A percentile compares a stretch with the other conserved stretches of the same genome.
These are phyloP conservation scores for Didymella keratinophila DNA, from an alignment of 2,329 filamentous ascomycete species.

Conservation along the genomic window DNA sequence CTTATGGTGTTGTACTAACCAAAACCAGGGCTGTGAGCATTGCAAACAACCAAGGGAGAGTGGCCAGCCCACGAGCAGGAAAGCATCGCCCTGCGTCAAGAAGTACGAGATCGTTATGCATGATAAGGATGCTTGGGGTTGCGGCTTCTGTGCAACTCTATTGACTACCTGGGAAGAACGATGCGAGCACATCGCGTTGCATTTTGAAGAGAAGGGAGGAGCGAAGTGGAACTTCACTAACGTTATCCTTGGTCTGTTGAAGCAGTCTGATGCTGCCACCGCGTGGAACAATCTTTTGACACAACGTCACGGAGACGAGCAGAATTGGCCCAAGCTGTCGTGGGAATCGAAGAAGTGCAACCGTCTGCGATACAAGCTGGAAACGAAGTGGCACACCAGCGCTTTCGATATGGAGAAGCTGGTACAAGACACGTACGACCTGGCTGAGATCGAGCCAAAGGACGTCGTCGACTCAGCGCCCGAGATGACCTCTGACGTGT, in stretches of 20 bases:
- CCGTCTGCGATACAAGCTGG: constrained; percentile 69
- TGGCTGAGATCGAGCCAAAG: constrained; percentile 52
- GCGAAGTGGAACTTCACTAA: constrained; percentile 74
- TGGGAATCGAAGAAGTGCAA: constrained; percentile 72
- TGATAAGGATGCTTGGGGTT: constrained; percentile 73
- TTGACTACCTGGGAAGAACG: constrained; percentile 70
- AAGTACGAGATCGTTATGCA: constrained; percentile 57
- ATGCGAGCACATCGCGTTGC: constrained; percentile 72
- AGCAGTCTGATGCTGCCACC: constrained; percentile 68
- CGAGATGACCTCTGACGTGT: constrained; percentile 35
- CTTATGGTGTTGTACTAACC: constrained; percentile 24
- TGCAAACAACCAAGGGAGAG: constrained; percentile 69
- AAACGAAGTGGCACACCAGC: constrained; percentile 68
- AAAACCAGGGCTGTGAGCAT: constrained; percentile 61
- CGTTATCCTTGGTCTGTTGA: constrained; percentile 72
- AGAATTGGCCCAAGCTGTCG: constrained; percentile 53
- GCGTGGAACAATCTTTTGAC: constrained; percentile 68
- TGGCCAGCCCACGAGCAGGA: constrained; percentile 62
- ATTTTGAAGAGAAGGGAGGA: constrained; percentile 69
- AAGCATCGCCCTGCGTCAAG: constrained; percentile 53
- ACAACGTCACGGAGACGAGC: constrained; percentile 63
- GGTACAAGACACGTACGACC: constrained; percentile 65
- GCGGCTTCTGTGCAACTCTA: constrained; percentile 71
- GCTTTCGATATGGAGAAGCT: constrained; percentile 63
- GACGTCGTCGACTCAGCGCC: constrained; percentile 36